Percentiles rank a stretch among this genome's conserved stretches.
These are phyloP conservation scores for Chaetomium sp. DNA, from an alignment of 2,329 filamentous ascomycete species.

Conservation along the genomic window DNA sequence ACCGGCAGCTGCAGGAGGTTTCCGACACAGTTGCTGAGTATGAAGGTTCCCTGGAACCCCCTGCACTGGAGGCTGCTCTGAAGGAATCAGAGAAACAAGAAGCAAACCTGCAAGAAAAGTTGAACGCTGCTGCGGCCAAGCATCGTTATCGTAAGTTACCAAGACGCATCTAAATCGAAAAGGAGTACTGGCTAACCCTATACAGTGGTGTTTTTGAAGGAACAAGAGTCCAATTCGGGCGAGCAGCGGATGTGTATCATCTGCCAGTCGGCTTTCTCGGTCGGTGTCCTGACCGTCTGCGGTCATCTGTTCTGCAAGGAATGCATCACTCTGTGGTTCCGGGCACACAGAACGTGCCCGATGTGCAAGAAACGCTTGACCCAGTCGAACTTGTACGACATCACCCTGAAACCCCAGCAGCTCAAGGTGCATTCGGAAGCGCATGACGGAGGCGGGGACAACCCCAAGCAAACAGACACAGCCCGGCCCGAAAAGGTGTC, in stretches of 20 bases:
- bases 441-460: conserved; percentile 21
- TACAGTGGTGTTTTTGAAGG: conserved; percentile 47
- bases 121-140: conserved; percentile 63
- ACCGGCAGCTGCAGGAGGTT: conserved; percentile 82
- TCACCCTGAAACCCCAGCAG: conserved; percentile 72
- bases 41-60: conserved; percentile 55
- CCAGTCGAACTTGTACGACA: conserved; percentile 69
- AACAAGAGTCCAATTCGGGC: conserved; percentile 55
- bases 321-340: conserved; percentile 76
- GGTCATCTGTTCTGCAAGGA: conserved; percentile 90
- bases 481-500: conserved; percentile 28
- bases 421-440: conserved; percentile 52
- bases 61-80: conserved; percentile 41
- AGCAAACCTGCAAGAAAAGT: conserved; percentile 45
- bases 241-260: conserved; percentile 74
- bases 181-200: background rate
- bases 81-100: conserved; percentile 41
- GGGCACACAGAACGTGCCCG: conserved; percentile 68
- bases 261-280: conserved; percentile 68
- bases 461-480: conserved; percentile 4
- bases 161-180: background rate
- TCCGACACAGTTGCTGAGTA: conserved; percentile 79
- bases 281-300: conserved; percentile 79
- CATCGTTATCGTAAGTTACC: conserved; percentile 58
- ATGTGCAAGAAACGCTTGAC: conserved; percentile 70